Percentiles rank a stretch among this genome's conserved stretches.
phyloP scores from a whole-genome alignment of 345 rosid species.

The Stellera chamaejasme region DNA sequence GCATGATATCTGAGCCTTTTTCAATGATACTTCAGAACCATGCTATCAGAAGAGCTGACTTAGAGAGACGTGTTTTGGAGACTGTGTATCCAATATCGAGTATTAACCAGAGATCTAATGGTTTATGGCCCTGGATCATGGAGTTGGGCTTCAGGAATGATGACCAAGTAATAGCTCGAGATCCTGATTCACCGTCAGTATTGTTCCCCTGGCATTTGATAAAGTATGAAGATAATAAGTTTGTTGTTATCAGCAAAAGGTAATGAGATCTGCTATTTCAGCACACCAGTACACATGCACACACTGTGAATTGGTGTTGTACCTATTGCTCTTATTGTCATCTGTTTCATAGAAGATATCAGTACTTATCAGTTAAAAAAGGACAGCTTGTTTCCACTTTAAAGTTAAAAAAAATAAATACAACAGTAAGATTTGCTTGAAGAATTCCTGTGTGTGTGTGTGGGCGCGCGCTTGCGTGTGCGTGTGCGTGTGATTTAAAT shows the following conservation, averaged over 20 bases:
- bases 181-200: constrained; percentile 33
- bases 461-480: too few species aligned
- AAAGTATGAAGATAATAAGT: constrained; percentile 35
- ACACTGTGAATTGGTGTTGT: too few species aligned
- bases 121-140: constrained; percentile 65
- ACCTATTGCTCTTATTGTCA: too few species aligned
- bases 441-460: too few species aligned
- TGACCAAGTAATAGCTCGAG: constrained; percentile 34
- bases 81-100: constrained; percentile 64
- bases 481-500: background rate
- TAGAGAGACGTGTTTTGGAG: constrained; percentile 70
- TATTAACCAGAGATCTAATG: constrained; percentile 28
- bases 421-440: too few species aligned
- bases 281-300: too few species aligned
- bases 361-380: too few species aligned
- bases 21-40: constrained; percentile 43
- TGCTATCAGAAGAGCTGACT: constrained; percentile 85
- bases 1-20: too few species aligned
- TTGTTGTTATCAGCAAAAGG: constrained; percentile 57
- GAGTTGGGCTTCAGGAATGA: constrained; percentile 47
- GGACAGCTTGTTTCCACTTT: too few species aligned
- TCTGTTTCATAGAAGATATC: too few species aligned
- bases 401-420: too few species aligned
- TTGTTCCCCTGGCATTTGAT: constrained; percentile 88
- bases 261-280: constrained; percentile 16